phyloP scores from a whole-genome alignment of 768 basidiomycete genomes.

The Tricholoma hemisulphureum region DNA sequence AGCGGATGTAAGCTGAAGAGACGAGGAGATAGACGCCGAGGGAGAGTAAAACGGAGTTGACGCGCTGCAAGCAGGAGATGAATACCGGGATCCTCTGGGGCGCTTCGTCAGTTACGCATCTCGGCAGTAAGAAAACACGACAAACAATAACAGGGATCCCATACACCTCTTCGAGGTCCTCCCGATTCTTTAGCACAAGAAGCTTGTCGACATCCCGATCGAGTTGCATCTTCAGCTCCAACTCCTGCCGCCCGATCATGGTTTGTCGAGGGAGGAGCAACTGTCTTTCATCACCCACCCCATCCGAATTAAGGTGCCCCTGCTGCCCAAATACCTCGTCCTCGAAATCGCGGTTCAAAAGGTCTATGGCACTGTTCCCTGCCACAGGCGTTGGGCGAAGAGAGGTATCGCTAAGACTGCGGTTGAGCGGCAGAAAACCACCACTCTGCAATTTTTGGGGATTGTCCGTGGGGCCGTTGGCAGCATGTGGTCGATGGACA shows the following conservation, averaged over 20 bases:
- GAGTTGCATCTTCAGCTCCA: slow-evolving; percentile 37
- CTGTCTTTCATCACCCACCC: slow-evolving; percentile 28
- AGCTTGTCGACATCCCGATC: slow-evolving; percentile 69
- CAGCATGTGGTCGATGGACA: slow-evolving; percentile 14
- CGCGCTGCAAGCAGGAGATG: slow-evolving; percentile 71
- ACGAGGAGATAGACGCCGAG: slow-evolving; percentile 65
- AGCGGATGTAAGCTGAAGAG: slow-evolving; percentile 59
- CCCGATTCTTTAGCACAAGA: slow-evolving; percentile 58
- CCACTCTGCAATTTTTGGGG: background rate
- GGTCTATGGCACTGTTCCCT: slow-evolving; percentile 8
- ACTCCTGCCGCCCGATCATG: background rate
- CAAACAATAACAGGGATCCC: slow-evolving; percentile 77
- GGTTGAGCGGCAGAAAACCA: background rate
- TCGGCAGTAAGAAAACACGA: slow-evolving; percentile 18
- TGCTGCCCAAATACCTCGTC: slow-evolving; percentile 13
- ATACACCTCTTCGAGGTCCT: slow-evolving; percentile 78
- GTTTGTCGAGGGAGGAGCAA: slow-evolving; percentile 31
- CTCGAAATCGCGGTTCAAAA: slow-evolving; percentile 15
- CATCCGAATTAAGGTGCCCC: slow-evolving; percentile 11
- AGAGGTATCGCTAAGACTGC: background rate
- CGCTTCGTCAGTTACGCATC: slow-evolving; percentile 6
- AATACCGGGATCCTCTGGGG: slow-evolving; percentile 73
- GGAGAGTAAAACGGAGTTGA: slow-evolving; percentile 71
- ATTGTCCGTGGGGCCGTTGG: background rate
- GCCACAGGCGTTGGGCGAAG: background rate